Evolutionary conservation across 176 grass and related monocot genomes (phyloP).

Genomic region (Typha latifolia): DNA sequence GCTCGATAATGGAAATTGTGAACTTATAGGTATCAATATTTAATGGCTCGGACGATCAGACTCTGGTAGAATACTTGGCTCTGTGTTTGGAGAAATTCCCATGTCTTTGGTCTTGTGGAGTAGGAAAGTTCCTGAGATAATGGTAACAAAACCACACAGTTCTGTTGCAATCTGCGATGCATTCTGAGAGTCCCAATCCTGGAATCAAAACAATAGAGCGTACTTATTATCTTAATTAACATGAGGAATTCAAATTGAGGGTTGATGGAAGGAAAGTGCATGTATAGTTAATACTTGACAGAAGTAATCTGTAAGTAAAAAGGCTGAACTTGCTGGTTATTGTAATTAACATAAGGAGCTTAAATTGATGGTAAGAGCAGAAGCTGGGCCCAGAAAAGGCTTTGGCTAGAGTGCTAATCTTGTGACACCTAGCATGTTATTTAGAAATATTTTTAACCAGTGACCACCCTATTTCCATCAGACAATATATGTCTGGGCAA

Average conservation of each 20-base stretch:
- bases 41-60: neutral
- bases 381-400: no score
- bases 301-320: no score
- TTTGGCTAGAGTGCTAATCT: no score
- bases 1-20: neutral
- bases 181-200: conserved; percentile 43
- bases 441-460: no score
- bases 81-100: conserved; percentile 16
- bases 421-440: no score
- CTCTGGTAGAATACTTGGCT: conserved; percentile 17
- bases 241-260: neutral
- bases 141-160: conserved; percentile 41
- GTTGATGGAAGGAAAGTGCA: neutral
- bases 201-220: conserved; percentile 4
- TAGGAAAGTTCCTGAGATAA: conserved; percentile 46
- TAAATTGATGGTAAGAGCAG: no score
- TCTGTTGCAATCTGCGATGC: conserved; percentile 42
- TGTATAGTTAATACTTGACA: neutral
- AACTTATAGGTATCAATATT: neutral
- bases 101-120: conserved; percentile 36
- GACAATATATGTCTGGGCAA: no score
- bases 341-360: no score
- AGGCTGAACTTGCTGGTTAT: no score
- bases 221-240: neutral
- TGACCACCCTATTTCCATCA: no score